Evolutionary conservation across 2,329 filamentous ascomycete species (phyloP), one percentile per base, ranked within the genome.

Genomic region (Pleoardoris graminearum): DNA sequence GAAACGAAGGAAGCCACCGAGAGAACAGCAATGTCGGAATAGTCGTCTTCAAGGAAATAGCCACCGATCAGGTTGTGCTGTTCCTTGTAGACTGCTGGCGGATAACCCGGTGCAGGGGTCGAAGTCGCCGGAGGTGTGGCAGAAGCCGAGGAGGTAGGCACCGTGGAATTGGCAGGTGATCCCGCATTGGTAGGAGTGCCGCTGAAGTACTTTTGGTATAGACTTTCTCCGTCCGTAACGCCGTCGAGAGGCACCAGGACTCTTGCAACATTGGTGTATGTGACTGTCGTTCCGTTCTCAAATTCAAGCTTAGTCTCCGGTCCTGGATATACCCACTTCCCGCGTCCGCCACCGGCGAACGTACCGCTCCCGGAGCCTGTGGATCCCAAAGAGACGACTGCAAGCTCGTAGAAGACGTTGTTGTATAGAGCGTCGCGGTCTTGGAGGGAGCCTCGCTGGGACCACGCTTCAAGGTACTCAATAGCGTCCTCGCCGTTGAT

Each of bases 371-470:
- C 75, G 7, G 71, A 65, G 7, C 77, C 76, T 11, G 62, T 53
- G 14, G 69, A 54, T 2, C 76, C 77, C 0, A 78, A 63, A 25
- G 74, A 72, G 1, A 79, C 71, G n/a, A 73, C 70, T 0, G 75
- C 73, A 14, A 79, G 67, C 25, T 75, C 67, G 52, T 79, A 79
- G 61, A 80, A 79, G 7, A 79, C 61, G 48, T 76, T 76, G 66
- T 79, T 80, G 69, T 80, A 86, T 54, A 83, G 73, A 22, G 82
- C 82, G 69, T 85, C 83, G 1, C 75, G 75, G 57, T 85, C 83
- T 56, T 85, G 83, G 25, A 79, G 75, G 23, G 68, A 73, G 50
- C 80, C 79, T 47, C 71, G 73, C 44, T 77, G 70, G 8, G 78
- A 75, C 65, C 76, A 77, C 2, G 79, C 72, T 36, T 79, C 71